Conservation (phyloP, 169 alveolate species). For the Amoebophrya sp. region DNA sequence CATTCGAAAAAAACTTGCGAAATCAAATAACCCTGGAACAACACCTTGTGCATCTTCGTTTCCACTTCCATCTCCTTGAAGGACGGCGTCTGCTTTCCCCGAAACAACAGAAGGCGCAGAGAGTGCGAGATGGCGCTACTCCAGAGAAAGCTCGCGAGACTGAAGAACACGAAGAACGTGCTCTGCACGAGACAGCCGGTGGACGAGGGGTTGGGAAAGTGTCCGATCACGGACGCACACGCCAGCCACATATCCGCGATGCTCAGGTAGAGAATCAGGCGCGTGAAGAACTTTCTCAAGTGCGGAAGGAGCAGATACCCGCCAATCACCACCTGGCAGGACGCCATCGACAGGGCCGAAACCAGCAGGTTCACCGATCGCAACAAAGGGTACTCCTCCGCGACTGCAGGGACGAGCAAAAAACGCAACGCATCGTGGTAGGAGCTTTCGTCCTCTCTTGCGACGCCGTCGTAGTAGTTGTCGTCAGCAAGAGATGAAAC, state of each 20-base stretch:
- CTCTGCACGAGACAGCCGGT: background rate
- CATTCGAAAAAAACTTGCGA: too few relatives aligned
- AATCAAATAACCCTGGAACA: too few relatives aligned
- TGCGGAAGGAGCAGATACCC: background rate
- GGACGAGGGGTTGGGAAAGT: background rate
- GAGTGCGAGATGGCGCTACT: background rate
- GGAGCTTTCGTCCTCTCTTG: too few relatives aligned
- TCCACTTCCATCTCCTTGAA: background rate
- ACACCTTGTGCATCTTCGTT: background rate
- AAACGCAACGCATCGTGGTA: background rate
- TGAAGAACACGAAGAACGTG: background rate
- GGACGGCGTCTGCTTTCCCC: background rate
- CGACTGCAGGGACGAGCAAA: background rate
- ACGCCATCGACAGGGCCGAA: background rate
- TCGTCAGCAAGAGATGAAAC: too few relatives aligned
- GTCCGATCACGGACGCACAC: background rate
- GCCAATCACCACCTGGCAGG: background rate
- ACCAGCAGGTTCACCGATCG: background rate
- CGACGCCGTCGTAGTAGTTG: too few relatives aligned
- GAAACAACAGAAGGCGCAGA: background rate
- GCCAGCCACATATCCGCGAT: constrained; percentile 19
- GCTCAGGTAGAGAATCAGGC: background rate
- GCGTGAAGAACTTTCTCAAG: background rate
- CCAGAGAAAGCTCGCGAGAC: background rate
- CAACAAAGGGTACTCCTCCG: background rate